Evolutionary conservation across 495 filamentous ascomycete species (phyloP).

Genomic region (Hapsidospora chrysogenum): DNA sequence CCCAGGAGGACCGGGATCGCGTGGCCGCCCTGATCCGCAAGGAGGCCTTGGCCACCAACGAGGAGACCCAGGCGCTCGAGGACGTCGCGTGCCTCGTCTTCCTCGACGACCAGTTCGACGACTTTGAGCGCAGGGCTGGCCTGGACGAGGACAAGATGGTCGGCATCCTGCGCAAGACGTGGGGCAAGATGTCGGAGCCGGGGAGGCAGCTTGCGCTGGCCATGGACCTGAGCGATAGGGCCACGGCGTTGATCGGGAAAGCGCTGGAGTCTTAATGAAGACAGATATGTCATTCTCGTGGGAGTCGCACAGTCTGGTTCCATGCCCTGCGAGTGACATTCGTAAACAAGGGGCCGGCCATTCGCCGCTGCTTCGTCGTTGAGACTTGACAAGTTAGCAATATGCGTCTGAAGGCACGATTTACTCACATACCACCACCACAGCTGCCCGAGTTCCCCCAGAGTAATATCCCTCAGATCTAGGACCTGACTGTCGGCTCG

Average conservation of each 20-base stretch:
- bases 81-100: conserved; percentile 80
- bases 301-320: no score
- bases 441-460: background rate
- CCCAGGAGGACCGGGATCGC: conserved; percentile 22
- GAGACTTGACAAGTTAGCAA: background rate
- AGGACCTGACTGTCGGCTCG: no score
- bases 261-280: conserved; percentile 31
- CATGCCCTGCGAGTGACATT: no score
- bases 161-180: conserved; percentile 61
- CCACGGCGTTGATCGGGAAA: conserved; percentile 40
- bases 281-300: background rate
- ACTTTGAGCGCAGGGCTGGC: conserved; percentile 40
- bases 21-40: conserved; percentile 48
- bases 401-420: no score
- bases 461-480: no score
- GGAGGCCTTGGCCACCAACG: conserved; percentile 42
- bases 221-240: conserved; percentile 44
- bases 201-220: conserved; percentile 52
- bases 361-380: background rate
- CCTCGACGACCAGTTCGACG: conserved; percentile 67
- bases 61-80: conserved; percentile 57
- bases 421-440: no score
- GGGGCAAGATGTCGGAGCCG: conserved; percentile 59
- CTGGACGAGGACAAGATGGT: conserved; percentile 60
- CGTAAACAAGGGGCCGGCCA: background rate